Conservation (phyloP, 169 alveolate species). For the Cryptosporidium baileyi region DNA sequence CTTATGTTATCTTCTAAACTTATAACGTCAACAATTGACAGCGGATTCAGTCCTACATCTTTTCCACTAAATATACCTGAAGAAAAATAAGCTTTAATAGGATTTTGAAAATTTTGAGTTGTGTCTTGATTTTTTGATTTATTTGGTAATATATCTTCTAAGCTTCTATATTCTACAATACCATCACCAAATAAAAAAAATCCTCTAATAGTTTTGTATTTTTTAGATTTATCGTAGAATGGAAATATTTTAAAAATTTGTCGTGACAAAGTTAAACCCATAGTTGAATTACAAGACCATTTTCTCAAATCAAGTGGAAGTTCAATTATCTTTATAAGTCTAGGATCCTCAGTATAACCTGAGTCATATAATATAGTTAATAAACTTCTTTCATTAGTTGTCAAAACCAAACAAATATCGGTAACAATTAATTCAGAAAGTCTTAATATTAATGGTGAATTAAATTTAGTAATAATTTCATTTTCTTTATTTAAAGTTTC, state of each 20-base stretch:
- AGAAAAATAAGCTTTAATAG: neutral
- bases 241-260: constrained; percentile 23
- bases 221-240: neutral
- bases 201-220: neutral
- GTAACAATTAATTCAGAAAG: constrained; percentile 16
- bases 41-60: constrained; percentile 18
- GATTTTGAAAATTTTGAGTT: neutral
- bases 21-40: constrained; percentile 16
- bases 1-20: constrained; percentile 6
- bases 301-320: constrained; percentile 29
- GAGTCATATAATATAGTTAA: constrained; percentile 41
- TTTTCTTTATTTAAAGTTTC: neutral
- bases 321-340: constrained; percentile 32
- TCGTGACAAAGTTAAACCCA: constrained; percentile 2
- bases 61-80: constrained; percentile 1
- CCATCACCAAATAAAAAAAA: constrained; percentile 67
- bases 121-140: neutral
- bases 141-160: constrained; percentile 40
- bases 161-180: constrained; percentile 5
- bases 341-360: constrained; percentile 42
- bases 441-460: constrained; percentile 33
- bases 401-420: constrained; percentile 16
- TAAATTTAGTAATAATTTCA: neutral
- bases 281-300: constrained; percentile 40
- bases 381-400: constrained; percentile 10